Evolutionary conservation across 2,329 filamentous ascomycete genomes (phyloP).

Genomic region (Cladosporium austrohemisphaericum): DNA sequence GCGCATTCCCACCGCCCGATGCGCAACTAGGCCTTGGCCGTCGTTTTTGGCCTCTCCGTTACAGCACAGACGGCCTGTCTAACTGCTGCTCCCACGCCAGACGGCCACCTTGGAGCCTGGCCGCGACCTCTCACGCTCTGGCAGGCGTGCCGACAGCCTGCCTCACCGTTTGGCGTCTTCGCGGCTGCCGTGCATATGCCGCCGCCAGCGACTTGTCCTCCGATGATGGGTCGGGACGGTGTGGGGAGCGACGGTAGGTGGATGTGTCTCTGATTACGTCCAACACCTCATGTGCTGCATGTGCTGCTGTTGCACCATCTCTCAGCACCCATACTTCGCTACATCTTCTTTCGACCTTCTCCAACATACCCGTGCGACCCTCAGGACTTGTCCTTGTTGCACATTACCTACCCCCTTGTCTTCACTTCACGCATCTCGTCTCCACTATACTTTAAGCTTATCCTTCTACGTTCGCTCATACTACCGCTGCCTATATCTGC

Average conservation of each 20-base stretch:
- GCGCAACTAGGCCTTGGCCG: conserved; percentile 15
- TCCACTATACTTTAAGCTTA: conserved; percentile 9
- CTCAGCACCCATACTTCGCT: conserved; percentile 12
- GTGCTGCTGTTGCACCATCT: conserved; percentile 16
- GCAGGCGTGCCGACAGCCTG: conserved; percentile 16
- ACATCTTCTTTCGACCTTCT: conserved; percentile 19
- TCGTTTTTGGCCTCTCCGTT: background rate
- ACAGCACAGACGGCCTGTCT: conserved; percentile 1
- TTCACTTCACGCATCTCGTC: conserved; percentile 2
- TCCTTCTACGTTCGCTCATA: background rate
- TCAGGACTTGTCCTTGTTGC: conserved; percentile 6
- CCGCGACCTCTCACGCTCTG: background rate
- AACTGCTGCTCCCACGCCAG: too few species aligned
- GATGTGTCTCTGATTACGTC: conserved; percentile 13
- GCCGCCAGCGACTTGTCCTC: conserved; percentile 22
- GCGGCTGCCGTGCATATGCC: conserved; percentile 18
- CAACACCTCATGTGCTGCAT: conserved; percentile 10
- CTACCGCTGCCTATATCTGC: background rate
- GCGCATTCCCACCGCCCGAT: conserved; percentile 19
- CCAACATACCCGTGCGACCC: conserved; percentile 3
- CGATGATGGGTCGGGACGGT: conserved; percentile 10
- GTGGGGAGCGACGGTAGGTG: conserved; percentile 11
- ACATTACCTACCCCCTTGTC: background rate
- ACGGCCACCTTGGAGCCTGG: conserved; percentile 17
- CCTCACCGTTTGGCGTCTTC: conserved; percentile 20